Evolutionary conservation across 2,329 filamentous ascomycete genomes (phyloP).

Genomic region (Tolypocladium tropicale): DNA sequence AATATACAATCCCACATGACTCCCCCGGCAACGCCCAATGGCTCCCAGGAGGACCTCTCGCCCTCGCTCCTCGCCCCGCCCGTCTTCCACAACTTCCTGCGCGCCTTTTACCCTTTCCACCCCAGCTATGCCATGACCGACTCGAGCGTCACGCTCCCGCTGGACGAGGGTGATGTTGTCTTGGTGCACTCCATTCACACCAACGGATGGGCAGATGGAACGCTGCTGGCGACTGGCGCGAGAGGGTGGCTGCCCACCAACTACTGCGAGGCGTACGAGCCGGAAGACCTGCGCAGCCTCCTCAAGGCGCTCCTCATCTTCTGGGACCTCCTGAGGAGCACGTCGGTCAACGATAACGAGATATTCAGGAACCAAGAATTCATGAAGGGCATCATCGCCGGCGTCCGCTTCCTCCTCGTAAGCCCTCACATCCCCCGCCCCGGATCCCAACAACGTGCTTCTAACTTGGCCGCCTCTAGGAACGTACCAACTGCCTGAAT

Average conservation of each 20-base stretch:
- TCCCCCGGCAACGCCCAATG: conserved; percentile 65
- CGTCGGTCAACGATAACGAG: conserved; percentile 61
- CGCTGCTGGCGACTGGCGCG: conserved; percentile 72
- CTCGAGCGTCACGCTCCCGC: conserved; percentile 75
- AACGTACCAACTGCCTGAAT: conserved; percentile 79
- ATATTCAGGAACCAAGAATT: conserved; percentile 88
- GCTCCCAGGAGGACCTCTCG: conserved; percentile 49
- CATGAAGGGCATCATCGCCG: conserved; percentile 87
- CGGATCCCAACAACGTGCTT: not conserved
- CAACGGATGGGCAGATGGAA: conserved; percentile 98
- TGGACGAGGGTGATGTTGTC: conserved; percentile 86
- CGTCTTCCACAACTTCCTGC: conserved; percentile 86
- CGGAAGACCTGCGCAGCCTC: conserved; percentile 73
- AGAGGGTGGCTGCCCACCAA: conserved; percentile 96
- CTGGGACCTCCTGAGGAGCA: conserved; percentile 80
- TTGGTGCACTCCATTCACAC: conserved; percentile 94
- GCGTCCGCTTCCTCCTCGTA: conserved; percentile 82
- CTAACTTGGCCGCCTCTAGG: conserved; percentile 36
- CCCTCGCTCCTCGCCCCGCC: conserved; percentile 38
- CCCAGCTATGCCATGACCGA: conserved; percentile 69
- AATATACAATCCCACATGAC: conserved; percentile 56
- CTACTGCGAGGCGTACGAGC: conserved; percentile 93
- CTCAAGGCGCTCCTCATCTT: conserved; percentile 82
- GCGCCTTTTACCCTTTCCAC: conserved; percentile 88
- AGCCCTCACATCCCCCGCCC: conserved; percentile 24